A percentile compares a stretch with the other conserved stretches of the same genome.
Conservation (phyloP, 2,329 filamentous ascomycete genomes). For the Penicillium polonicum region DNA sequence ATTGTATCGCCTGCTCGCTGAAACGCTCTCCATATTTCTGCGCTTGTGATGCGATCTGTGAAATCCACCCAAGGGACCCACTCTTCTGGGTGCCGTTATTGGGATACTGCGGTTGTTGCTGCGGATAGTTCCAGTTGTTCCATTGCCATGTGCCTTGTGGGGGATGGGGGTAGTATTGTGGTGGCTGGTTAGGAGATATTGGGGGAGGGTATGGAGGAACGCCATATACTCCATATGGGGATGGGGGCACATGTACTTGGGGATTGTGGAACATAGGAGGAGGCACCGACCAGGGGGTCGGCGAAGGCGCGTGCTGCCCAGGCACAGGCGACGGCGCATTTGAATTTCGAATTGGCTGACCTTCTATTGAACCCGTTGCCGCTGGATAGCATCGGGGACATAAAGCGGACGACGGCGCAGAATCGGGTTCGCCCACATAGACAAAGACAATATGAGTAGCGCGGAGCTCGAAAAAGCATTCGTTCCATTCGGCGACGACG, state of each 20-base stretch:
- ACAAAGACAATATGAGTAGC: slow-evolving; percentile 35
- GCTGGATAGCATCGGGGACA: slow-evolving; percentile 44
- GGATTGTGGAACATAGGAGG: slow-evolving; percentile 14
- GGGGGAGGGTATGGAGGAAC: slow-evolving; percentile 22
- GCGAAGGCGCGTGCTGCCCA: slow-evolving; percentile 15
- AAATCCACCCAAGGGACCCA: slow-evolving; percentile 35
- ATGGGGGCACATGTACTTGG: slow-evolving; percentile 6
- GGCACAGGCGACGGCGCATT: slow-evolving; percentile 13
- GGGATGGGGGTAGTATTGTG: slow-evolving; percentile 27
- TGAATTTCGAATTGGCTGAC: slow-evolving; percentile 4
- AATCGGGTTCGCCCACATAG: slow-evolving; percentile 36
- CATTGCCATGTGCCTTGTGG: slow-evolving; percentile 31
- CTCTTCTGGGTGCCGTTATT: slow-evolving; percentile 25
- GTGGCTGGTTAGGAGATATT: slow-evolving; percentile 18
- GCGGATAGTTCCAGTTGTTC: slow-evolving; percentile 26
- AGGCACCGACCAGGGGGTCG: slow-evolving; percentile 16
- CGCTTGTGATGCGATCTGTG: slow-evolving; percentile 37
- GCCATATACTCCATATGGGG: slow-evolving; percentile 19
- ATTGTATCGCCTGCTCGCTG: slow-evolving; percentile 34
- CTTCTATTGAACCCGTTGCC: slow-evolving; percentile 28
- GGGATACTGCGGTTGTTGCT: slow-evolving; percentile 23
- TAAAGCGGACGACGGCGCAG: slow-evolving; percentile 36
- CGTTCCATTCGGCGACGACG: slow-evolving; percentile 46
- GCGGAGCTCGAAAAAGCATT: slow-evolving; percentile 42
- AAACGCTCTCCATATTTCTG: slow-evolving; percentile 43